Conservation (phyloP, 78 protist genomes). For the Protostelium mycophagum region DNA sequence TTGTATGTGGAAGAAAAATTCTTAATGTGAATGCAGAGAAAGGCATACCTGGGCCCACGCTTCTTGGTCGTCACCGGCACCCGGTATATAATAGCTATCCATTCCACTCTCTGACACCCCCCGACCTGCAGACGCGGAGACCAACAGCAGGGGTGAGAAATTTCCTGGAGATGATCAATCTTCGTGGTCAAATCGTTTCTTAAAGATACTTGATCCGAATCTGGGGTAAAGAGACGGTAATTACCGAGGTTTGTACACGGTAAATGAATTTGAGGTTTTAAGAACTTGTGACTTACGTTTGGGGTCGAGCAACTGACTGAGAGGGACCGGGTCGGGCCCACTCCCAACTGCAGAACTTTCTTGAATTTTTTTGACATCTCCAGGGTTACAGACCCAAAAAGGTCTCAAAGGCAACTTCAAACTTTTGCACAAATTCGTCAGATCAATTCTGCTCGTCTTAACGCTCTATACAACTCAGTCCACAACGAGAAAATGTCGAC, state of each 20-base stretch:
- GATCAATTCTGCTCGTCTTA: conserved; percentile 9
- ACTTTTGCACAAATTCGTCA: background rate
- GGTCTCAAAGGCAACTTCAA: conserved; percentile 32
- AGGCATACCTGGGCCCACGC: conserved; percentile 19
- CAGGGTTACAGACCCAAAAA: conserved; percentile 10
- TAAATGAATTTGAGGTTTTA: too few relatives aligned
- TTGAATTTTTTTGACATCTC: conserved; percentile 1
- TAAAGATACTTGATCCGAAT: too few relatives aligned
- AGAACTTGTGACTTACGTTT: too few relatives aligned
- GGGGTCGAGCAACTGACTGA: too few relatives aligned
- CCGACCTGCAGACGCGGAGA: conserved; percentile 27
- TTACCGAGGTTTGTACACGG: too few relatives aligned
- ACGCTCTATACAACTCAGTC: conserved; percentile 15
- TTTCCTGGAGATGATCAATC: background rate
- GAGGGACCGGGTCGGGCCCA: too few relatives aligned
- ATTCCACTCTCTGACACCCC: conserved; percentile 15
- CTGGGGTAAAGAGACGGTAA: too few relatives aligned
- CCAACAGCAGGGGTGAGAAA: conserved; percentile 15
- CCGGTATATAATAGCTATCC: conserved; percentile 40
- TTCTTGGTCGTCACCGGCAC: conserved; percentile 70
- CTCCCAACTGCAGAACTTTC: background rate
- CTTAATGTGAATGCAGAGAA: background rate
- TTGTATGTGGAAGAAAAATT: too few relatives aligned
- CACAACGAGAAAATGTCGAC: background rate
- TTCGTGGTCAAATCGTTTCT: too few relatives aligned